Evolutionary conservation across 495 filamentous ascomycete species (phyloP), one percentile per base, ranked within the genome.

Genomic region (Trichoderma virens): DNA sequence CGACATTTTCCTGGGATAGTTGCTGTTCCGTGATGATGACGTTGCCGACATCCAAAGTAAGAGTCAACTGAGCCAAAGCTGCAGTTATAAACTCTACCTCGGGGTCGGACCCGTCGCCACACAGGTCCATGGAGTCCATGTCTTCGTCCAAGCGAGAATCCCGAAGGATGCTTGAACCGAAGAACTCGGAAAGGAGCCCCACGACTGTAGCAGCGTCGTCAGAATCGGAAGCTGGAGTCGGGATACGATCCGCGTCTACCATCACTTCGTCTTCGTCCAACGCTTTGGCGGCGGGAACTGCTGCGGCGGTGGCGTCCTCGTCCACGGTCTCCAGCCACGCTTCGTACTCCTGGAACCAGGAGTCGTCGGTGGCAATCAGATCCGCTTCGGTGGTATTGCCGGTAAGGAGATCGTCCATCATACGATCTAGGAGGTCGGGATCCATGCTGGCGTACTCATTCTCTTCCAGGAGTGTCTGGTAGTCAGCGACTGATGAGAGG

Each of bases 401-500:
- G 25, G 51, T 7, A 14, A 56, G 51, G 28, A 56, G 51, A 30
- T 56, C 25, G 51, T 56, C 51, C 23, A 56, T 56, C 11, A 14
- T 7, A 30, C 51, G 51, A 56, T 56, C 51, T 5, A 56, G 51
- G 1, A 31, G 51, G 51, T 56, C 51, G 51, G 51, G 51, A 30
- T 56, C 51, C 51, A 56, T 56, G 51, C 4, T 56, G 51, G 51
- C 51, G 11, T 56, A 56, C 23, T 56, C 23, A 7, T 3, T n/a
- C 51, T 28, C n/a, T n/a, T n/a, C 51, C 51, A 56, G 51, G 51
- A 13, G 28, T 18, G 51, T 2, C 5, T 28, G 23, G 23, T 9
- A 56, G 51, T 56, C 51, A 56, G 51, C 51, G 20, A 9, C 51
- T 56, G 51, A 14, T 56, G 25, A 56, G 51, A 56, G 51, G 23